Evolutionary conservation across 1,139 yeast genomes (phyloP).

Genomic region (Zygoascus sp.): DNA sequence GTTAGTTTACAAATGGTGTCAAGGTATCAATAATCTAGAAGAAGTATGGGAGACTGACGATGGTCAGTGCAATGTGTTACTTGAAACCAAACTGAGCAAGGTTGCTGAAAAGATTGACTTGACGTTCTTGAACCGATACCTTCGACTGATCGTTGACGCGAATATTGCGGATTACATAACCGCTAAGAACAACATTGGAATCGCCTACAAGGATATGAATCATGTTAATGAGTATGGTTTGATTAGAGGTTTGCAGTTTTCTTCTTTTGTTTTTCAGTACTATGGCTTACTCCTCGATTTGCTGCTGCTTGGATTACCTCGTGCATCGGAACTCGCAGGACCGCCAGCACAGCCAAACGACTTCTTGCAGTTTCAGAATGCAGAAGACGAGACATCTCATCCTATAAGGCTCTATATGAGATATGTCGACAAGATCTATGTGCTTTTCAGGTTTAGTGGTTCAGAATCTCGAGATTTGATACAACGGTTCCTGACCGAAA

Average conservation of each 20-base stretch:
- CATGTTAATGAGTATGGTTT: slow-evolving; percentile 88
- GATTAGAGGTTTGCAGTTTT: slow-evolving; percentile 81
- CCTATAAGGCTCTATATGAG: slow-evolving; percentile 83
- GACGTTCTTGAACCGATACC: slow-evolving; percentile 73
- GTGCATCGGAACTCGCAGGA: slow-evolving; percentile 89
- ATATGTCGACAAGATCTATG: slow-evolving; percentile 75
- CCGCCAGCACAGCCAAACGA: slow-evolving; percentile 62
- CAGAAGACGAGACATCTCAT: slow-evolving; percentile 53
- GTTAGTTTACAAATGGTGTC: slow-evolving; percentile 90
- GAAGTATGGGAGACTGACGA: slow-evolving; percentile 72
- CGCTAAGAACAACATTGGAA: slow-evolving; percentile 77
- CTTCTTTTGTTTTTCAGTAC: slow-evolving; percentile 85
- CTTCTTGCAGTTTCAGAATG: slow-evolving; percentile 65
- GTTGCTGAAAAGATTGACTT: slow-evolving; percentile 83
- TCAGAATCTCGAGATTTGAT: slow-evolving; percentile 73
- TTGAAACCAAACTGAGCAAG: slow-evolving; percentile 67
- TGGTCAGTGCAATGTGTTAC: slow-evolving; percentile 80
- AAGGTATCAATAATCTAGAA: slow-evolving; percentile 78
- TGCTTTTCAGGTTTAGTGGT: slow-evolving; percentile 69
- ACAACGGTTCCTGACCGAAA: slow-evolving; percentile 71
- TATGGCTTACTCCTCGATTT: slow-evolving; percentile 85
- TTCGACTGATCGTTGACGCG: slow-evolving; percentile 80
- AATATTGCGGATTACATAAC: slow-evolving; percentile 93
- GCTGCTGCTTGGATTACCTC: slow-evolving; percentile 72
- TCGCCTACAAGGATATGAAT: slow-evolving; percentile 91